Conservation (phyloP, 441 rosid species). For the Jatropha multifida region DNA sequence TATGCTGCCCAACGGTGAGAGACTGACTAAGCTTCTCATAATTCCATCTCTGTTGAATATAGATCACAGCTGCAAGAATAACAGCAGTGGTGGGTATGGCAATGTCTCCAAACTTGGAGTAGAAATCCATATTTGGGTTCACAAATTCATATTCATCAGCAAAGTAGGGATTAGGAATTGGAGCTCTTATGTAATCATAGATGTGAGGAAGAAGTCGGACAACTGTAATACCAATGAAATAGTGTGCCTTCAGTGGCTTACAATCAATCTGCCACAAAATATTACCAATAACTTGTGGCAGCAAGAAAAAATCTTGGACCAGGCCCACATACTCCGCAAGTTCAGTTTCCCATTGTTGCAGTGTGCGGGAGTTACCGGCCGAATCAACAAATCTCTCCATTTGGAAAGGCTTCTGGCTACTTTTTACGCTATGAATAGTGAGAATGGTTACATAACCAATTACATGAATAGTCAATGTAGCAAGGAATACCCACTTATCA, state of each 20-base stretch:
- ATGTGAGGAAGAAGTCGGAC: constrained; percentile 77
- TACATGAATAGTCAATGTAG: constrained; percentile 43
- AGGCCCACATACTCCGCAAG: constrained; percentile 79
- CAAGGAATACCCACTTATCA: constrained; percentile 52
- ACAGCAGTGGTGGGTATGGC: constrained; percentile 64
- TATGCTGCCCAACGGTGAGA: constrained; percentile 43
- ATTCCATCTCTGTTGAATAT: constrained; percentile 75
- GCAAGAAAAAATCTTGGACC: constrained; percentile 79
- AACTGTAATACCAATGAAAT: constrained; percentile 60
- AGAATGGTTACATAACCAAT: constrained; percentile 56
- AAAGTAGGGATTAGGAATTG: constrained; percentile 63
- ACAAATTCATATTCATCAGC: constrained; percentile 62
- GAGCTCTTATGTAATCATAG: constrained; percentile 56
- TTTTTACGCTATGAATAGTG: constrained; percentile 44
- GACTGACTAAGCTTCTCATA: constrained; percentile 63
- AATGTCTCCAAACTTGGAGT: constrained; percentile 67
- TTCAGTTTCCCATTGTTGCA: constrained; percentile 54
- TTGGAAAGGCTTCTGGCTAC: constrained; percentile 30
- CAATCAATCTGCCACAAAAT: constrained; percentile 64
- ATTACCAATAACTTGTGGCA: constrained; percentile 84
- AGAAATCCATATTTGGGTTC: constrained; percentile 70
- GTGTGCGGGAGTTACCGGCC: constrained; percentile 27
- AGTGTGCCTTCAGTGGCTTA: constrained; percentile 60
- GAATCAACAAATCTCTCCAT: constrained; percentile 30
- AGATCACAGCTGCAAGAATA: constrained; percentile 52